Conservation (phyloP, 257 asterid genomes). For the Gentiana dahurica region DNA sequence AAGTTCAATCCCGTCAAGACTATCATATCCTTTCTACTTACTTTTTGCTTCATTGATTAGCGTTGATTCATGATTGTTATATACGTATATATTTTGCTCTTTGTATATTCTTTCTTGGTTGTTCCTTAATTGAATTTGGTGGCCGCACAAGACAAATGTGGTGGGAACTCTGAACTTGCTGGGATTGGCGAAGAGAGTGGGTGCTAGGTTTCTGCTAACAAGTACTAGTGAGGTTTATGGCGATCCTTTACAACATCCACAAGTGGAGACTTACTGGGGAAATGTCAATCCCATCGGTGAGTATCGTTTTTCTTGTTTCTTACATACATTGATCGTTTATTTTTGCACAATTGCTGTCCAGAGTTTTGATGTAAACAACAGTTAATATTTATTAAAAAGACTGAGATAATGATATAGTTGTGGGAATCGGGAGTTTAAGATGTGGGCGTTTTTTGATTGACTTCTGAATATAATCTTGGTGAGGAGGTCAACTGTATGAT, state of each 20-base stretch:
- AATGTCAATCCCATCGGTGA: constrained; percentile 93
- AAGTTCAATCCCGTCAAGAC: constrained; percentile 96
- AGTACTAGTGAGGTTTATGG: constrained; percentile 99
- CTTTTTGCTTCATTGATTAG: no score
- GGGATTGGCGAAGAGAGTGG: constrained; percentile 97
- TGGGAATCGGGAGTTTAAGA: no score
- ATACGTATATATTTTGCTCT: neutral
- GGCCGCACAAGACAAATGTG: constrained; percentile 85
- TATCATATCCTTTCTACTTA: constrained; percentile 58
- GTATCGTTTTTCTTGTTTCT: neutral
- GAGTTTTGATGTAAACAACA: no score
- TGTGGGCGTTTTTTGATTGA: no score
- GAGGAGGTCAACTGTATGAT: no score
- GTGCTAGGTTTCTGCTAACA: constrained; percentile 95
- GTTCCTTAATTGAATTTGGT: constrained; percentile 28
- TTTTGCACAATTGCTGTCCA: no score
- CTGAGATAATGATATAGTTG: no score
- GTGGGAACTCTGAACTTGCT: constrained; percentile 98
- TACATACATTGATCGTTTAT: no score
- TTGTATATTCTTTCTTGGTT: neutral
- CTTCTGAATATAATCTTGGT: no score
- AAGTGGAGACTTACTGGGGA: constrained; percentile 98
- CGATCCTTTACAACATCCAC: constrained; percentile 90
- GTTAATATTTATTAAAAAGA: no score
- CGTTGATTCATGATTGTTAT: neutral